Percentiles rank a stretch among this genome's conserved stretches.
phyloP scores from a whole-genome alignment of 495 filamentous ascomycete genomes.

The Podospora bellae-mahoneyi region DNA sequence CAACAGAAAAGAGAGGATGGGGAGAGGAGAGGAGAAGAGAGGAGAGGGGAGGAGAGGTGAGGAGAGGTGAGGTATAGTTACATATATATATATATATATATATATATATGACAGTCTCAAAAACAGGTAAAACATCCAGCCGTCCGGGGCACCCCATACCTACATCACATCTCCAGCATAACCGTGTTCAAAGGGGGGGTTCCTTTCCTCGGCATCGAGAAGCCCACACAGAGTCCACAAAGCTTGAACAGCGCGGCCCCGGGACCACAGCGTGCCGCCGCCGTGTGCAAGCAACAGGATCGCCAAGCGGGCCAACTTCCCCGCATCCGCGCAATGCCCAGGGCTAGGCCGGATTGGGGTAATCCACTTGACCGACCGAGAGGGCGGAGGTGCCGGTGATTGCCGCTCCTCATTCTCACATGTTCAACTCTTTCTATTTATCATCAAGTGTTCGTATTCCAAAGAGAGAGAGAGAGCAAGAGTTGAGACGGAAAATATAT shows the following conservation, averaged over 20 bases:
- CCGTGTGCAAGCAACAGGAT: background rate
- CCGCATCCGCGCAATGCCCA: background rate
- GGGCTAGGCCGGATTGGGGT: background rate
- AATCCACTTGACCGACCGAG: background rate
- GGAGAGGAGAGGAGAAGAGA: background rate
- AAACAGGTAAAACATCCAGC: background rate
- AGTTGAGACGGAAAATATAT: background rate
- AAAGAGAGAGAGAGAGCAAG: background rate
- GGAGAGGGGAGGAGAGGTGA: background rate
- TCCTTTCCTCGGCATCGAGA: background rate
- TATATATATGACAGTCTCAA: background rate
- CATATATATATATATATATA: background rate
- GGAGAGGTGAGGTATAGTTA: background rate
- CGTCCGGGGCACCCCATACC: background rate
- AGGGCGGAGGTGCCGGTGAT: background rate
- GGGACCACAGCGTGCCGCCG: background rate
- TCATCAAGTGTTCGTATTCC: background rate
- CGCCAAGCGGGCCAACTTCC: background rate
- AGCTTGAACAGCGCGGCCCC: background rate
- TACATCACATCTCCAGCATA: background rate
- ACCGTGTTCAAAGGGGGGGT: background rate
- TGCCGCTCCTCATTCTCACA: background rate
- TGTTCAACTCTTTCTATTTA: background rate
- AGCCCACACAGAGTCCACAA: background rate
- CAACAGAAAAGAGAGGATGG: background rate